phyloP scores from a whole-genome alignment of 2,329 filamentous ascomycete species.

The Nemania sp. region DNA sequence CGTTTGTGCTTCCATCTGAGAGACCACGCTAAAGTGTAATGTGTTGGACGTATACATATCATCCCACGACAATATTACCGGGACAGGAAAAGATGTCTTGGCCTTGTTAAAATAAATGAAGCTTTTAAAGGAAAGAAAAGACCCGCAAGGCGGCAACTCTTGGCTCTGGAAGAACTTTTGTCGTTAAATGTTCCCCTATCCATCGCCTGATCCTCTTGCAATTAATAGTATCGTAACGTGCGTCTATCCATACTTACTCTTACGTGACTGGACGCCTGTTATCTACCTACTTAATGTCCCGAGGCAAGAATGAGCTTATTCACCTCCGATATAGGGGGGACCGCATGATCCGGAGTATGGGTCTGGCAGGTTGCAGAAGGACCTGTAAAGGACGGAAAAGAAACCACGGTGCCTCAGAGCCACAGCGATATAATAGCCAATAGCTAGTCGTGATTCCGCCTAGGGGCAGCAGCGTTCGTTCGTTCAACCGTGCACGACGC shows the following conservation, averaged over 20 bases:
- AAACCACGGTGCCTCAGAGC: not conserved
- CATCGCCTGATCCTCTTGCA: not conserved
- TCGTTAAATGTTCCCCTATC: not conserved
- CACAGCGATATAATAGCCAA: not conserved
- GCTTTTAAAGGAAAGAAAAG: not conserved
- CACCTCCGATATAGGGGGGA: not conserved
- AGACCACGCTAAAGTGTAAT: conserved; percentile 3
- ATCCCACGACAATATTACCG: not conserved
- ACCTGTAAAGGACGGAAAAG: not conserved
- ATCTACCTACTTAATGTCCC: not conserved
- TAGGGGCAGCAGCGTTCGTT: not conserved
- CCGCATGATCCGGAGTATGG: not conserved
- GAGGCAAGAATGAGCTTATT: not conserved
- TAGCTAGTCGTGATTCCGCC: not conserved
- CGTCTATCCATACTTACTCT: not conserved
- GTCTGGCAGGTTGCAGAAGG: no score
- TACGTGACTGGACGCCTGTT: not conserved
- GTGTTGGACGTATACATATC: conserved; percentile 2
- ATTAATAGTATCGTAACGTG: not conserved
- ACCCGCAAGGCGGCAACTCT: no score
- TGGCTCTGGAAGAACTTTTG: not conserved
- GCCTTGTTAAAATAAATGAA: conserved; percentile 5
- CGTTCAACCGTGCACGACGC: not conserved
- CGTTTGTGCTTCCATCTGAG: conserved; percentile 1
- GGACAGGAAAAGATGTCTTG: not conserved